phyloP scores from a whole-genome alignment of 495 filamentous ascomycete species.

The Penicillium silybi region DNA sequence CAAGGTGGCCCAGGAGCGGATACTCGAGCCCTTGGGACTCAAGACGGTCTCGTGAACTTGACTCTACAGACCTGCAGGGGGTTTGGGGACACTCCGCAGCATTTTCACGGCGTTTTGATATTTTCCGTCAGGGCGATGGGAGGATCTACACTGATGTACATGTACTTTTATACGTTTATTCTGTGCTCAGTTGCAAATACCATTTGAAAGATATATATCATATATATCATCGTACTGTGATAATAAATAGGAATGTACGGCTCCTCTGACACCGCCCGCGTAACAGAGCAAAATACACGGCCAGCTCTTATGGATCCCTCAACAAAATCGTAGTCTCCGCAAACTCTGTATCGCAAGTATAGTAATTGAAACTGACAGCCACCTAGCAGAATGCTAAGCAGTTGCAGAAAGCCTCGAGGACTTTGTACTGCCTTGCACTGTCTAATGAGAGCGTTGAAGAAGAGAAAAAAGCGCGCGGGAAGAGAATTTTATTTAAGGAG shows the following conservation, averaged over 20 bases:
- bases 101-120: constrained; percentile 41
- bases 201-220: background rate
- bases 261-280: constrained; percentile 89
- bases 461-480: constrained; percentile 25
- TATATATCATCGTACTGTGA: background rate
- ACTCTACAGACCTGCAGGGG: constrained; percentile 7
- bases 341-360: constrained; percentile 72
- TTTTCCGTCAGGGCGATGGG: constrained; percentile 13
- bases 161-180: constrained; percentile 23
- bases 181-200: constrained; percentile 12
- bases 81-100: constrained; percentile 33
- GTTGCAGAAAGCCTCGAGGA: constrained; percentile 43
- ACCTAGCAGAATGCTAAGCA: constrained; percentile 66
- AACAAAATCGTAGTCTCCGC: constrained; percentile 66
- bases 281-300: constrained; percentile 68
- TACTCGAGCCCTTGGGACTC: constrained; percentile 57
- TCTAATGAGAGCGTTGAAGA: constrained; percentile 75
- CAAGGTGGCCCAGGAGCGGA: constrained; percentile 67
- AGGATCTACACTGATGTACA: constrained; percentile 20
- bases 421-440: constrained; percentile 75
- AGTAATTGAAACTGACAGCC: constrained; percentile 58
- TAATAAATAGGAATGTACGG: constrained; percentile 52
- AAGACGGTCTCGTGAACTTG: constrained; percentile 25
- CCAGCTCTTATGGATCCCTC: constrained; percentile 87
- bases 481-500: constrained; percentile 27